phyloP scores from a whole-genome alignment of 1,284 basidiomycete species.

The Rhizoctonia solani region DNA sequence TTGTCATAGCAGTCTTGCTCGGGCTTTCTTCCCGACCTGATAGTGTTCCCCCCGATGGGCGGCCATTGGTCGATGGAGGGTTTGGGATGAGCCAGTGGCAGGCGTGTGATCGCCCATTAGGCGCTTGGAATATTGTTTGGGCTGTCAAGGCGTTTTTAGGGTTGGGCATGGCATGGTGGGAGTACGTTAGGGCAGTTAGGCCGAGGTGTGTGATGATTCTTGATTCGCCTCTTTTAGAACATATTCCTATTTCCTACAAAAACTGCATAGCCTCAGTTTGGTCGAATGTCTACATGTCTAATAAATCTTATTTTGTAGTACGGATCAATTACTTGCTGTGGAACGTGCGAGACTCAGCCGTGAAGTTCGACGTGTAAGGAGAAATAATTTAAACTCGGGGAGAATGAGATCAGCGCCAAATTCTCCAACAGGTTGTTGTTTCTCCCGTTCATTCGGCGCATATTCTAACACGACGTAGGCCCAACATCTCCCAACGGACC shows the following conservation, averaged over 20 bases:
- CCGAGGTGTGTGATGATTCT: constrained; percentile 32
- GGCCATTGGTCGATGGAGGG: neutral
- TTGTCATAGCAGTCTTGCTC: constrained; percentile 2
- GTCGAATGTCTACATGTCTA: neutral
- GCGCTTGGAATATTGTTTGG: constrained; percentile 73
- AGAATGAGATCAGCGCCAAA: too few relatives aligned
- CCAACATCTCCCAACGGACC: too few relatives aligned
- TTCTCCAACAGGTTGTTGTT: too few relatives aligned
- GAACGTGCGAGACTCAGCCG: constrained; percentile 1
- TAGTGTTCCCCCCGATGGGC: neutral
- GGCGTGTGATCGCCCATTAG: constrained; percentile 49
- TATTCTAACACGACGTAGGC: too few relatives aligned
- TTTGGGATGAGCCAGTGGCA: constrained; percentile 35
- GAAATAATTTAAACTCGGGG: neutral
- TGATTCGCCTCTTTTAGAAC: neutral
- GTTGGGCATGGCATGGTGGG: constrained; percentile 55
- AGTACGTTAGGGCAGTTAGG: constrained; percentile 23
- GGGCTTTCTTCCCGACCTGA: constrained; percentile 8
- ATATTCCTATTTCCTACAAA: neutral
- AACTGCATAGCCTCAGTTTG: too few relatives aligned
- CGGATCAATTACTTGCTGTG: constrained; percentile 12
- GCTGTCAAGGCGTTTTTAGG: constrained; percentile 60
- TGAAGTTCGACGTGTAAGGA: neutral
- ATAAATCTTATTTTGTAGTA: neutral
- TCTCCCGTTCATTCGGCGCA: too few relatives aligned